Evolutionary conservation across 176 grass and related monocot genomes (phyloP).

Genomic region (Triticum aestivum): IWGSC_CS_RefSeq_v2.1 NC_057803.1:619037666-619038165

Average conservation of each 20-base stretch:
- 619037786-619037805: too few species aligned
- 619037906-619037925: not conserved
- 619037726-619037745: too few species aligned
- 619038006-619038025: not conserved
- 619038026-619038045: not conserved
- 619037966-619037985: not conserved
- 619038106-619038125: too few species aligned
- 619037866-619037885: too few species aligned
- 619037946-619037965: not conserved
- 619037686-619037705: too few species aligned
- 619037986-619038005: not conserved
- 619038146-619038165: not conserved
- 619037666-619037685: too few species aligned
- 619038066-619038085: not conserved
- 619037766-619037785: too few species aligned
- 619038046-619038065: not conserved
- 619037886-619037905: not conserved
- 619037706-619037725: too few species aligned
- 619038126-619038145: not conserved
- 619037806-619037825: not conserved
- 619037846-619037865: not conserved
- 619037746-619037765: too few species aligned
- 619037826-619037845: not conserved
- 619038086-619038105: not conserved
- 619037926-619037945: not conserved